Evolutionary conservation across 768 basidiomycete species (phyloP), one percentile per base, ranked within the genome.

Genomic region (Thelephora ganbajun): DNA sequence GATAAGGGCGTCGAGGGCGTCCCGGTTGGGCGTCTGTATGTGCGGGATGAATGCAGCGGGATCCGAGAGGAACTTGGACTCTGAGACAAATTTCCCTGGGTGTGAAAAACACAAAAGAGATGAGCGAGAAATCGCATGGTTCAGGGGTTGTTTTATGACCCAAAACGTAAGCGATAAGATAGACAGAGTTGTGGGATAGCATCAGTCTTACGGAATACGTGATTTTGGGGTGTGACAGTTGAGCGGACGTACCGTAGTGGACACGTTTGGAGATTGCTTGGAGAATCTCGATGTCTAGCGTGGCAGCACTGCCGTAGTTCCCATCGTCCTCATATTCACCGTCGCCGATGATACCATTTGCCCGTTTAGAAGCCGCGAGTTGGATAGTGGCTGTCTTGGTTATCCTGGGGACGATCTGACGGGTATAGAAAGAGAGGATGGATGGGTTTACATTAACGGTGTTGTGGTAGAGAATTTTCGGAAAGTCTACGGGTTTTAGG

Each of bases 251-350:
- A 93, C 96, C 96, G 58, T 94, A 99, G 64, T 99, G 96, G 33
- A 99, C 93, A 35, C 96, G 80, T 68, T 97, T 85, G 67, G 88
- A 92, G 60, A 99, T 83, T n/a, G 92, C 83, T 60, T 97, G 93
- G n/a, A 99, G 74, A 2, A 91, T 82, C 63, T 98, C 93, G 22
- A 99, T 77, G 59, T 99, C 96, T 49, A 96, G 76, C 23, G 88
- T 93, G 1, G 91, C 89, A 0, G 91, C 83, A 59, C 88, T 92
- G 14, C 96, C 96, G 60, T 99, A 96, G 64, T 99, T 99, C 23
- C 92, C 93, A 57, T 99, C 96, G 61, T 97, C 92, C 53, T 91
- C 81, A 59, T 70, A 77, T 60, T 86, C 83, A 18, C 71, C 77
- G 51, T 77, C 76, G 1, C 79, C 80, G 13, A 61, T 61, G 55